Conservation (phyloP, 1,284 basidiomycete species). For the Coniferiporia sulphurascens region DNA sequence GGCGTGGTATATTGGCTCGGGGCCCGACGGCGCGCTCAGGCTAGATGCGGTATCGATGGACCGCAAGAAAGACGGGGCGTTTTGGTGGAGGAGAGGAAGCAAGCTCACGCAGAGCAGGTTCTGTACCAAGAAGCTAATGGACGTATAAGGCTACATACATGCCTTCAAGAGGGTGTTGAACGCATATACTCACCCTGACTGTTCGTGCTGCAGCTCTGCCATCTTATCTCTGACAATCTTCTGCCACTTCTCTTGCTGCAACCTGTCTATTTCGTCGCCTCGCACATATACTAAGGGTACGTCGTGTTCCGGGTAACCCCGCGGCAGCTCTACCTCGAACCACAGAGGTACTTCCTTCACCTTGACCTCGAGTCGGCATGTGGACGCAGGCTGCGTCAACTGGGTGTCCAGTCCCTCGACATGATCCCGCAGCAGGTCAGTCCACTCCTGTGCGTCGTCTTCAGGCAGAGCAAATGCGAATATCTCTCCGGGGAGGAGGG, state of each 20-base stretch:
- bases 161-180: neutral
- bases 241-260: constrained; percentile 52
- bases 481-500: constrained; percentile 32
- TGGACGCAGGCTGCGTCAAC: constrained; percentile 6
- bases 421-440: neutral
- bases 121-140: constrained; percentile 53
- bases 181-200: constrained; percentile 39
- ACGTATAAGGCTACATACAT: neutral
- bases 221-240: constrained; percentile 37
- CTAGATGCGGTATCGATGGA: neutral
- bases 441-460: constrained; percentile 17
- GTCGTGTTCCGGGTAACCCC: constrained; percentile 17
- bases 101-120: constrained; percentile 54
- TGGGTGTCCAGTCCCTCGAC: too few relatives aligned
- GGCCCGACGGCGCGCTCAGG: too few relatives aligned
- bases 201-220: constrained; percentile 32
- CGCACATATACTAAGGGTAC: constrained; percentile 36
- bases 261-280: constrained; percentile 41
- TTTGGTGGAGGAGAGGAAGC: constrained; percentile 50
- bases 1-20: constrained; percentile 47
- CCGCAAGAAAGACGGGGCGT: constrained; percentile 19
- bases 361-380: constrained; percentile 25
- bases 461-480: constrained; percentile 19
- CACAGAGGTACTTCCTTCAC: constrained; percentile 22
- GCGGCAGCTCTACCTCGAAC: constrained; percentile 19